A percentile compares a stretch with the other conserved stretches of the same genome.
These are phyloP conservation scores for sunflower (Helianthus annuus) DNA, from an alignment of 129 eudicot genomes.

Conservation along the genomic window HanXRQr2.0-SUNRISE NC_035439.2:110052465-110052964, in stretches of 20 bases:
- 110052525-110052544: neutral
- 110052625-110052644: constrained; percentile 30
- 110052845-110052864: neutral
- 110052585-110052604: constrained; percentile 29
- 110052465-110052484: constrained; percentile 36
- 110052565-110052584: constrained; percentile 11
- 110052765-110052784: constrained; percentile 33
- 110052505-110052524: constrained; percentile 19
- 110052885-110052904: constrained; percentile 13
- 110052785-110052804: constrained; percentile 25
- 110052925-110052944: too few species aligned
- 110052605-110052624: constrained; percentile 37
- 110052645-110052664: constrained; percentile 37
- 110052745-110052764: constrained; percentile 33
- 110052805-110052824: neutral
- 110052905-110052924: too few species aligned
- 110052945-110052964: too few species aligned
- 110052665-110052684: constrained; percentile 38
- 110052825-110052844: neutral
- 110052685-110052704: constrained; percentile 48
- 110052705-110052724: constrained; percentile 40
- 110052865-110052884: neutral
- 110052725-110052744: constrained; percentile 35
- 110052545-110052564: constrained; percentile 1
- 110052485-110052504: constrained; percentile 43